Evolutionary conservation across 208 protist species (phyloP), one percentile per base, ranked within the genome.

Genomic region (Leishmania martiniquensis): DNA sequence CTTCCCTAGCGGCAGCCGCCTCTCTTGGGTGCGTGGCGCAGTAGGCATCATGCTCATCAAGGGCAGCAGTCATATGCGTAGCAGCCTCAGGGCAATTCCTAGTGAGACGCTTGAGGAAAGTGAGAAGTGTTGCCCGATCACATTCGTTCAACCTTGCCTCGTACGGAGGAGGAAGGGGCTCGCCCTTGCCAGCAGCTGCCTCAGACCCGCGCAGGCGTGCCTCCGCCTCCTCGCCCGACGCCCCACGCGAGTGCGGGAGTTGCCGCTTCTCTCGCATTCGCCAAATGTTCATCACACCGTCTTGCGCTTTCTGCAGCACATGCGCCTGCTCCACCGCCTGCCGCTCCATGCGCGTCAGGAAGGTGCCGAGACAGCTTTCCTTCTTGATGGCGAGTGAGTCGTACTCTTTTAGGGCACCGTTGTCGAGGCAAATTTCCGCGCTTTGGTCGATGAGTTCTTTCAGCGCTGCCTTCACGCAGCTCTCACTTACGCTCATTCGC

Each of bases 41-140:
- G 74, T 87, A 93, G 60, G 82, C 74, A 9, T 82, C 81, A 79
- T 91, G 81, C 55, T 92, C 92, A 72, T 92, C 87, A 37, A 94
- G 66, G 51, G 77, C 90, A 29, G 83, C 77, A 15, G 93, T 81
- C 2, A 94, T 45, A 15, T 83, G 59, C 37, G 34, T 47, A 29
- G 76, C 54, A 5, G 78, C 86, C 47, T 91, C 89, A 4, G 75
- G 72, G 72, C 75, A 88, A 65, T 89, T 57, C 47, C 37, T 37
- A 17, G 78, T 75, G 55, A 94, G 55, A 80, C 87, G 89, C 47
- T 92, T 82, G n/a, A 94, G 59, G 3, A 96, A 52, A 0, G 80
- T 80, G 39, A 93, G 72, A 17, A 96, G 83, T 32, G 87, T 92
- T 45, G 83, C 85, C 20, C 85, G 83, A 79, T 93, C 90, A 76